Evolutionary conservation across 768 basidiomycete genomes (phyloP).

Genomic region (Trichaptum fuscoviolaceum): DNA sequence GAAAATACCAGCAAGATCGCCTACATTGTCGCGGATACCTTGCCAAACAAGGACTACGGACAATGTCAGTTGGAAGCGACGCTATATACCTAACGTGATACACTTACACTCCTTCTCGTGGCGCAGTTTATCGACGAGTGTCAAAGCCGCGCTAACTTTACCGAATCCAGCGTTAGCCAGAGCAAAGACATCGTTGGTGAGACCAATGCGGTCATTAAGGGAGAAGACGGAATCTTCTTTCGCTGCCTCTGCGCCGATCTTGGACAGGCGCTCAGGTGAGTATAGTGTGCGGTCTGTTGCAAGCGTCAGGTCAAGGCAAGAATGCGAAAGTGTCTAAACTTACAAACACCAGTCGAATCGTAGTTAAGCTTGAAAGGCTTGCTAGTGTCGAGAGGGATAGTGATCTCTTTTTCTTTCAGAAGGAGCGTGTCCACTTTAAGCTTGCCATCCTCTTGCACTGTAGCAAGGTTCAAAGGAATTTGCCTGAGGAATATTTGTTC

Average conservation of each 20-base stretch:
- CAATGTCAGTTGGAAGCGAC: conserved; percentile 10
- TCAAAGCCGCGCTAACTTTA: conserved; percentile 70
- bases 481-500: conserved; percentile 42
- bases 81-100: neutral
- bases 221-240: conserved; percentile 60
- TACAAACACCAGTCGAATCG: conserved; percentile 84
- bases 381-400: conserved; percentile 65
- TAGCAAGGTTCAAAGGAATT: conserved; percentile 71
- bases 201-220: conserved; percentile 82
- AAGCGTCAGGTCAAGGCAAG: neutral
- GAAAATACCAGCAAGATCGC: conserved; percentile 59
- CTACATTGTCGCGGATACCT: conserved; percentile 55
- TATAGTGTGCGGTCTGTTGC: conserved; percentile 68
- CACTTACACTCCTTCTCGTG: conserved; percentile 73
- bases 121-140: conserved; percentile 61
- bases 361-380: conserved; percentile 88
- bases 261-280: conserved; percentile 67
- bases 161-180: conserved; percentile 78
- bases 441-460: conserved; percentile 55
- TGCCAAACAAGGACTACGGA: conserved; percentile 78
- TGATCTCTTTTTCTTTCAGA: conserved; percentile 62
- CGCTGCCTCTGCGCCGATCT: conserved; percentile 78
- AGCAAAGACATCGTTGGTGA: conserved; percentile 78
- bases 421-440: conserved; percentile 53
- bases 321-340: conserved; percentile 24